Evolutionary conservation across 208 protist genomes (phyloP).

Genomic region (Leishmania major): DNA sequence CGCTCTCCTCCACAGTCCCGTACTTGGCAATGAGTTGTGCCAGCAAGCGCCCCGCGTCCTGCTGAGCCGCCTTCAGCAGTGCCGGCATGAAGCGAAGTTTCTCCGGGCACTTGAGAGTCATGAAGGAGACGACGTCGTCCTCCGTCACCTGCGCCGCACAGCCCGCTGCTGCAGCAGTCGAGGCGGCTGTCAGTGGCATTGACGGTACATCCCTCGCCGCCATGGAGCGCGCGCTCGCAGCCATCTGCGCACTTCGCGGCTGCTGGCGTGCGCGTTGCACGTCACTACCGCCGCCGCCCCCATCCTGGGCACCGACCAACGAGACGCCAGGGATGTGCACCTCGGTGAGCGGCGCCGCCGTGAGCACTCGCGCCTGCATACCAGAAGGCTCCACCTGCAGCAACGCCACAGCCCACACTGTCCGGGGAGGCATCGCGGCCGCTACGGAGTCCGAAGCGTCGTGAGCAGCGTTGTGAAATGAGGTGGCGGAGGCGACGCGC

Average conservation of each 20-base stretch:
- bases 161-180: neutral
- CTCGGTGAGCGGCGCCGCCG: constrained; percentile 26
- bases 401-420: constrained; percentile 33
- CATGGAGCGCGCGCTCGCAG: neutral
- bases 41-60: constrained; percentile 44
- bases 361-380: constrained; percentile 34
- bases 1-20: constrained; percentile 30
- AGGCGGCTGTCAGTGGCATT: neutral
- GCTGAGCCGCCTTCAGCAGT: constrained; percentile 43
- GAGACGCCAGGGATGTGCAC: constrained; percentile 9
- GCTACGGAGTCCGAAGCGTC: too few species aligned
- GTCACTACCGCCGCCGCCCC: neutral
- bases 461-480: neutral
- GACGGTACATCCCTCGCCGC: neutral
- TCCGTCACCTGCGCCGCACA: constrained; percentile 12
- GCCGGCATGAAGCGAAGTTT: constrained; percentile 61
- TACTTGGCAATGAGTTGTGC: constrained; percentile 61
- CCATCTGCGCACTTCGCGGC: neutral
- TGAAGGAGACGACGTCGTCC: constrained; percentile 38
- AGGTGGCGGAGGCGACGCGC: constrained; percentile 6
- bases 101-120: constrained; percentile 56
- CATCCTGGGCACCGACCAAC: neutral
- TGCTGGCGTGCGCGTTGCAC: neutral
- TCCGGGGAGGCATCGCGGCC: neutral
- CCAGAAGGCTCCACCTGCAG: constrained; percentile 30